Conservation (phyloP, 345 rosid genomes). For the Bruguiera sexangula region DNA sequence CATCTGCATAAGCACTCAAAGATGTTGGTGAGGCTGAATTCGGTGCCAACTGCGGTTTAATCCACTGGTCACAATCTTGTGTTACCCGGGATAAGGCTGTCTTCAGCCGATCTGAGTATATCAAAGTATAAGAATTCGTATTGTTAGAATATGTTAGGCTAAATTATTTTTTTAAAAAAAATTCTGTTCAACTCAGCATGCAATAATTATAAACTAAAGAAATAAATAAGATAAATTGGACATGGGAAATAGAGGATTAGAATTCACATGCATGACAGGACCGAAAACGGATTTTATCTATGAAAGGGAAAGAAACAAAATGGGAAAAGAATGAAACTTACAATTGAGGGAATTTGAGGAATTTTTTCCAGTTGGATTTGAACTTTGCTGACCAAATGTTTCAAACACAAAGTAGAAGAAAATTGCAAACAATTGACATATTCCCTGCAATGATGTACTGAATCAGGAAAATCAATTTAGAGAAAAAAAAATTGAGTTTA, state of each 20-base stretch:
- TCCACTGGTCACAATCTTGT: conserved; percentile 96
- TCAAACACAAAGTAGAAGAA: conserved; percentile 75
- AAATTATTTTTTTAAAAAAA: background rate
- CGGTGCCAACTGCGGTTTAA: conserved; percentile 55
- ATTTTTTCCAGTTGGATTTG: conserved; percentile 56
- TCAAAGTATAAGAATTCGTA: conserved; percentile 15
- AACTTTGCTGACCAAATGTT: conserved; percentile 65
- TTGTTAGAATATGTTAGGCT: conserved; percentile 1
- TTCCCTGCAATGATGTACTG: conserved; percentile 76
- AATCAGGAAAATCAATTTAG: conserved; percentile 53
- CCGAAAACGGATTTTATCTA: background rate
- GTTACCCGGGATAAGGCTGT: conserved; percentile 68
- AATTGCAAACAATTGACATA: conserved; percentile 86
- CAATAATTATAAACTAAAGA: too few relatives aligned
- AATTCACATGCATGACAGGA: background rate
- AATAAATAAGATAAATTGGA: too few relatives aligned
- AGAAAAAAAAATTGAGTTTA: conserved; percentile 13
- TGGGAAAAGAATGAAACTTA: conserved; percentile 39
- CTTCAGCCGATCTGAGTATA: conserved; percentile 75
- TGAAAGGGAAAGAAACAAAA: background rate
- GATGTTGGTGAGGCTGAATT: conserved; percentile 47
- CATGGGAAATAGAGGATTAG: too few relatives aligned
- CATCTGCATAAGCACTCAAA: conserved; percentile 48
- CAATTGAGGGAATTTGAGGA: conserved; percentile 52
- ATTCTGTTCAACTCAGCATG: background rate